Evolutionary conservation across 2,329 filamentous ascomycete species (phyloP), one percentile per base, ranked within the genome.

Genomic region (Thelonectria olida): DNA sequence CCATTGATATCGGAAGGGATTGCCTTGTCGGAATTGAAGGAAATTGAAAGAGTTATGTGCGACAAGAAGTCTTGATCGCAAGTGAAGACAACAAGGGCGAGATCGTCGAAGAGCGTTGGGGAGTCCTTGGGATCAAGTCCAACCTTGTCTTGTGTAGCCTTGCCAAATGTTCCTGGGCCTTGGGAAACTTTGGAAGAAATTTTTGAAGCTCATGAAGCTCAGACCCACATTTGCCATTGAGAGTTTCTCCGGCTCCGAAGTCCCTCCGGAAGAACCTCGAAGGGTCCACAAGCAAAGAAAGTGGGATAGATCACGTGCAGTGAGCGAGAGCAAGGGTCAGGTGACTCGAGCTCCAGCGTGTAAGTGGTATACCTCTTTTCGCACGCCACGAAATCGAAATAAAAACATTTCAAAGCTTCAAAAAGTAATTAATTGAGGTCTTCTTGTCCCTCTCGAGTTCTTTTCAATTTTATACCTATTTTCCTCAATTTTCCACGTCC

Each of bases 131-230:
- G 68, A 72, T 71, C 70, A 65, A 65, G 65, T 70, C 67, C 68
- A 68, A 71, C 70, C 64, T 73, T 75, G 68, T 68, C 65, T 65
- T 72, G 64, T 71, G 61, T 70, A 73, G 69, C 70, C 70, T 72
- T 72, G 67, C 65, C 70, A 58, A 63, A 63, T 65, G 58, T 61
- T 68, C 64, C 67, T 71, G 64, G 68, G 63, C 67, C 66, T 66
- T 64, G 62, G 61, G 59, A 68, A 61, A 65, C 64, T 60, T 56
- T 67, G 59, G 64, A 72, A 76, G 74, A 77, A 74, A 73, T 76
- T 78, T 78, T 77, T 76, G 73, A 76, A 78, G 75, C 73, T 76
- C 67, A 65, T 63, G 65, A 65, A 71, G 70, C 70, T 66, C 20
- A 65, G 70, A 36, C 66, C 70, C 70, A 71, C 65, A 59, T 61